These are phyloP conservation scores for Ceratobasidium sp. DNA, from an alignment of 1,284 basidiomycete genomes.

Conservation along the genomic window DNA sequence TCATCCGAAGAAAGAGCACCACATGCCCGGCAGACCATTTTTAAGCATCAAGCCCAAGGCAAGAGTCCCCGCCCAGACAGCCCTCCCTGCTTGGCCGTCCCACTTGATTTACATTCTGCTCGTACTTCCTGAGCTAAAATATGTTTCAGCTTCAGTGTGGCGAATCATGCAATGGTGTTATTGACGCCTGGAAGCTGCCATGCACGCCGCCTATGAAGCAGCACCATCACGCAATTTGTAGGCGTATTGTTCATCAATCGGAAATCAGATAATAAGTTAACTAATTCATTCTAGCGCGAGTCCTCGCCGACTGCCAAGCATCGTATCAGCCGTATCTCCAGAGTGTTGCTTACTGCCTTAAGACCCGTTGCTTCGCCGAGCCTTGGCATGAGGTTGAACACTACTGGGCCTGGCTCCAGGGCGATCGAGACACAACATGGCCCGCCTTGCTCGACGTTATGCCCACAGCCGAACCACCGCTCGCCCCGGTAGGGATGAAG, in stretches of 20 bases:
- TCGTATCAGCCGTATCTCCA: constrained; percentile 1
- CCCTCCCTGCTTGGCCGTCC: too few species aligned
- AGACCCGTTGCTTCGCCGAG: constrained; percentile 16
- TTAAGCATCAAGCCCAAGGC: too few species aligned
- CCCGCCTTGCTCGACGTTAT: constrained; percentile 12
- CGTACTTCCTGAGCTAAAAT: too few species aligned
- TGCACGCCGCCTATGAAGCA: constrained; percentile 34
- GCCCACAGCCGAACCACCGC: constrained; percentile 19
- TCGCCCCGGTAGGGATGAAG: constrained; percentile 23
- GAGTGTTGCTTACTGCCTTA: constrained; percentile 33
- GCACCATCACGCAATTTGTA: constrained; percentile 39
- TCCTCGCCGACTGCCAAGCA: constrained; percentile 28
- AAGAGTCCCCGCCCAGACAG: too few species aligned
- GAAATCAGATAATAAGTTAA: neutral
- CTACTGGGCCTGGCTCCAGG: constrained; percentile 41
- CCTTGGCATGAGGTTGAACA: constrained; percentile 29
- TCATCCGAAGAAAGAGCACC: too few species aligned
- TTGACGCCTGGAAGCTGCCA: constrained; percentile 32
- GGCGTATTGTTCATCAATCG: neutral
- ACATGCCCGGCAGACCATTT: too few species aligned
- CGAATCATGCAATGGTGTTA: constrained; percentile 40
- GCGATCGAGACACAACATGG: constrained; percentile 26
- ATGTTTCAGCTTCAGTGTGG: constrained; percentile 43
- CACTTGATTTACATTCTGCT: too few species aligned
- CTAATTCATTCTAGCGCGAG: constrained; percentile 8